Base-by-base conservation (phyloP, 2,329 filamentous ascomycete genomes). In the Talaromyces sp. region DNA sequence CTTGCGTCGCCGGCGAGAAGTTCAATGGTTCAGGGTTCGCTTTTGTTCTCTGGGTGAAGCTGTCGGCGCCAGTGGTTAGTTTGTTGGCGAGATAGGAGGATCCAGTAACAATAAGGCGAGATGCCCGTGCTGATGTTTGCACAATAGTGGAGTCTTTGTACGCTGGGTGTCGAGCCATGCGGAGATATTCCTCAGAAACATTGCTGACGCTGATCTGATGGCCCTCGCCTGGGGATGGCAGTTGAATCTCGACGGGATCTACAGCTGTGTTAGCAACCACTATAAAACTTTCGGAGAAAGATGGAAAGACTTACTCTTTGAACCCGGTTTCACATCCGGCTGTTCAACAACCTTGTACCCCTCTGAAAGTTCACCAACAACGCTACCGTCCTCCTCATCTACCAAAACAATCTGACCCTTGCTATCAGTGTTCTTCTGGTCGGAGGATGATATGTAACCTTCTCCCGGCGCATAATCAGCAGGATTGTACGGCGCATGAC, bases 381-480 rank as follows among this genome's bases (percentile, higher is more conserved):
- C 89, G 66, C 90, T 95, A 54, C 94, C 94, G 74, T 99, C 89
- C 70, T 97, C 93, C 74, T 99, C 94, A 69, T 99, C 91, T 15
- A 99, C 80, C 9, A 99, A 81, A 5, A 99, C 93, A 65, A 97
- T 93, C 72, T 94, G 86, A n/a, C 64, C 28, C 11, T 43, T 46
- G 36, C 19, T 21, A 19, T 41, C 37, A 37, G 43, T 4, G n/a
- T 22, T 37, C 15, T n/a, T 55, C 13, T 35, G 19, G 57, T 25
- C 41, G 1, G 40, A 41, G 1, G 73, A 66, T 7, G 76, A 77
- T 11, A 84, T 85, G 68, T 95, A 95, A 0, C 79, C 91, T 73
- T 95, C 85, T 13, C 92, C 91, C 0, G 89, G 88, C 35, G 83
- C 85, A 73, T 88, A 97, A 64, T 87, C 82, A 22, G 85, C 84